phyloP scores from a whole-genome alignment of 352 stramenopile species.

The Pythium coloratum region DNA sequence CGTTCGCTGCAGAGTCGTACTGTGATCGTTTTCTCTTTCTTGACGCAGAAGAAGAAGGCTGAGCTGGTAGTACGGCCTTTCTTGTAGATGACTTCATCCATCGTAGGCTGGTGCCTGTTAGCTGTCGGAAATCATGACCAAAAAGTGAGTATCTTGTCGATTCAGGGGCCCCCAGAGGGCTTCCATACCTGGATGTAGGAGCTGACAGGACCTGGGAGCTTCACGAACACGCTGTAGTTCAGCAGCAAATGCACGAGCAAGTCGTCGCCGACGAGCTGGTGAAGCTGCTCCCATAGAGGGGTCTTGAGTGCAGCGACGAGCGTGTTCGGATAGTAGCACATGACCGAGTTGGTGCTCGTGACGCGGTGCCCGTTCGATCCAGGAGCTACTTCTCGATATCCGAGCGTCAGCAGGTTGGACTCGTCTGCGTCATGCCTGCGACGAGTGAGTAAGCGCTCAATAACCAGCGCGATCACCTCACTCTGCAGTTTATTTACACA shows the following conservation, averaged over 20 bases:
- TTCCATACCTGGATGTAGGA: slow-evolving; percentile 59
- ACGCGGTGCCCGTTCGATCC: slow-evolving; percentile 49
- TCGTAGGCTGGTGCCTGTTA: slow-evolving; percentile 55
- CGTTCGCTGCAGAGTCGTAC: neutral
- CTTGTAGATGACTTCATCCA: slow-evolving; percentile 14
- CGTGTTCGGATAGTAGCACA: slow-evolving; percentile 79
- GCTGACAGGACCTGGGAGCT: slow-evolving; percentile 26
- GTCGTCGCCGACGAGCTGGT: slow-evolving; percentile 62
- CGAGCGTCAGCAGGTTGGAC: slow-evolving; percentile 66
- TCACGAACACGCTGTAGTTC: slow-evolving; percentile 59
- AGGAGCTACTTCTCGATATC: slow-evolving; percentile 55
- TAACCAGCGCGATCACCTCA: slow-evolving; percentile 23
- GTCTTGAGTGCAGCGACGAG: slow-evolving; percentile 62
- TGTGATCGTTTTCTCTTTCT: neutral
- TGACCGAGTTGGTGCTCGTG: slow-evolving; percentile 53
- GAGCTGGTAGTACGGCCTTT: neutral
- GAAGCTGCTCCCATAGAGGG: slow-evolving; percentile 47
- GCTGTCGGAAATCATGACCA: slow-evolving; percentile 21
- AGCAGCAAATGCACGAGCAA: slow-evolving; percentile 65
- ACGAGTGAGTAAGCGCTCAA: slow-evolving; percentile 42
- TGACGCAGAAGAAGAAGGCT: neutral
- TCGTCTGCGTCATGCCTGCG: slow-evolving; percentile 44
- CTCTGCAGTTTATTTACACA: slow-evolving; percentile 1
- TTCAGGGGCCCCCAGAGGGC: neutral
- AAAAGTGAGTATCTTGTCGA: neutral